Evolutionary conservation across 306 rosid species (phyloP).

Genomic region (Styphnolobium japonicum): DNA sequence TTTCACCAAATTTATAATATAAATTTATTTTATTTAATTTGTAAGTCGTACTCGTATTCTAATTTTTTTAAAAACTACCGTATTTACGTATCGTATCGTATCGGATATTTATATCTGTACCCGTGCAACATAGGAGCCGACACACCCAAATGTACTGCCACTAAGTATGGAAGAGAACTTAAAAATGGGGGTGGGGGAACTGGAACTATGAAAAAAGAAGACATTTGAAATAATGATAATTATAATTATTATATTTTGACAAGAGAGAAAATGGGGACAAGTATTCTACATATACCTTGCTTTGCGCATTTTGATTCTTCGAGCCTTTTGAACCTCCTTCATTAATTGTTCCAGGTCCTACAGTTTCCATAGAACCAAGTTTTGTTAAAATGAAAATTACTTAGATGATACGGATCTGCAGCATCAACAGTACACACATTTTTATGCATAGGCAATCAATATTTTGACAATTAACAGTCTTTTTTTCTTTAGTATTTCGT

Average conservation of each 20-base stretch:
- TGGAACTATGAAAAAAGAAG: background rate
- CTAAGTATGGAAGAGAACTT: background rate
- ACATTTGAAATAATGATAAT: background rate
- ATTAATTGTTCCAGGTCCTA: slow-evolving; percentile 91
- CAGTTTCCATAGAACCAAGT: slow-evolving; percentile 19
- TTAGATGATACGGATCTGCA: background rate
- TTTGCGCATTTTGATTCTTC: slow-evolving; percentile 97
- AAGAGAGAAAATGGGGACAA: background rate
- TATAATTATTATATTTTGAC: background rate
- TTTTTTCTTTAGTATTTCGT: too few species aligned
- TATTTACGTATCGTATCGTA: too few species aligned
- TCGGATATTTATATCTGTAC: too few species aligned
- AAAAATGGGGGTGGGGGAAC: background rate
- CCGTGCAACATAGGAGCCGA: too few species aligned
- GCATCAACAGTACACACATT: background rate
- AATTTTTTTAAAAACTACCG: too few species aligned
- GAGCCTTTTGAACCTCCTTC: slow-evolving; percentile 99
- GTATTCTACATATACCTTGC: slow-evolving; percentile 63
- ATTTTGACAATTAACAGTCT: background rate
- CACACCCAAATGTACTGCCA: background rate
- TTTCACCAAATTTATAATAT: too few species aligned
- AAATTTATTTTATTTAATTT: too few species aligned
- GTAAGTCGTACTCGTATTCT: too few species aligned
- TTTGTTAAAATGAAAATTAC: slow-evolving; percentile 6
- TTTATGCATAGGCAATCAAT: background rate